Evolutionary conservation across 139 green algal species (phyloP).

Genomic region (Gonium pectorale): DNA sequence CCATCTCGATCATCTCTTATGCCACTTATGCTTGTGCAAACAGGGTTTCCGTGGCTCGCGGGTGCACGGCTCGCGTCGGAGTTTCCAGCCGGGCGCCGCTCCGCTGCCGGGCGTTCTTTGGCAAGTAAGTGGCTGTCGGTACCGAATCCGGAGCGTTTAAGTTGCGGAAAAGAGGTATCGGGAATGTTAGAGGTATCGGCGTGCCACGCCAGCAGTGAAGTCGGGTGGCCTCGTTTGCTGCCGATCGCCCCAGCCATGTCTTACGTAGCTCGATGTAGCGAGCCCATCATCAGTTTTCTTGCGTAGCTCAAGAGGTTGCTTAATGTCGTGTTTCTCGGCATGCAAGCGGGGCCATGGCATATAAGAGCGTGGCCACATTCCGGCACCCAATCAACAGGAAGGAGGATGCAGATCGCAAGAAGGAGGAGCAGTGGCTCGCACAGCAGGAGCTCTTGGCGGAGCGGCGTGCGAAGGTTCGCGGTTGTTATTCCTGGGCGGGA

Average conservation of each 20-base stretch:
- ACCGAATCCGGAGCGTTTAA: too few species aligned
- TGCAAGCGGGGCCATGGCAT: background rate
- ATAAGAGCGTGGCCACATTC: background rate
- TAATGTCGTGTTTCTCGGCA: too few species aligned
- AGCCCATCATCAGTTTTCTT: too few species aligned
- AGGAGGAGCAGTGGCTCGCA: conserved; percentile 30
- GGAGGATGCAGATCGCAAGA: conserved; percentile 21
- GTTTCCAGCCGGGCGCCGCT: too few species aligned
- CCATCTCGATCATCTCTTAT: too few species aligned
- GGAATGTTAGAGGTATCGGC: background rate
- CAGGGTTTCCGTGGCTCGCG: too few species aligned
- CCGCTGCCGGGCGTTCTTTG: conserved; percentile 14
- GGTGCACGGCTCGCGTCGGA: too few species aligned
- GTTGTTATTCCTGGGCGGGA: too few species aligned
- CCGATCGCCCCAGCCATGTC: too few species aligned
- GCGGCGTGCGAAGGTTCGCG: conserved; percentile 28
- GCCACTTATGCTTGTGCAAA: too few species aligned
- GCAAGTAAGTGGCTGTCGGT: conserved; percentile 10
- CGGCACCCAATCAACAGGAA: background rate
- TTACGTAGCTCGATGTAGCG: too few species aligned
- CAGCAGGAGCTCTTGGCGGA: conserved; percentile 34
- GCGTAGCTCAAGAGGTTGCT: too few species aligned
- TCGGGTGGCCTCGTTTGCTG: background rate
- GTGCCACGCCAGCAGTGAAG: conserved; percentile 13
- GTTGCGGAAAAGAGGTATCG: background rate